A percentile compares a stretch with the other conserved stretches of the same genome.
These are phyloP conservation scores for Boletellus deceptivus DNA, from an alignment of 1,284 basidiomycete species.

Conservation along the genomic window DNA sequence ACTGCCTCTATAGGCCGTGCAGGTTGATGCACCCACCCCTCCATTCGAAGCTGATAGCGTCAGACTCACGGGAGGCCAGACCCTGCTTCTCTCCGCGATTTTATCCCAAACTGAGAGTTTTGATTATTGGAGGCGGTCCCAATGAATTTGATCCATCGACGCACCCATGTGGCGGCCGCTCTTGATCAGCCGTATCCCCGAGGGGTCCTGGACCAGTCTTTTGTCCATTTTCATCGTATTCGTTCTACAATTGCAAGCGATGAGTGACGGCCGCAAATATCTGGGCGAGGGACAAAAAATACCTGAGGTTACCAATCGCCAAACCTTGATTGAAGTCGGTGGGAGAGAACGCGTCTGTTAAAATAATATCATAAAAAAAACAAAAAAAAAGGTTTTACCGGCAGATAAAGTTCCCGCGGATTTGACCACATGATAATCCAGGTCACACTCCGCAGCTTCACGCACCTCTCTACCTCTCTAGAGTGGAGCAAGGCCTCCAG, in stretches of 20 bases:
- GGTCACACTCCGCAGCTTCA: constrained; percentile 7
- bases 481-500: constrained; percentile 2
- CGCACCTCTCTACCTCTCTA: constrained; percentile 6
- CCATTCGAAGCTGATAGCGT: constrained; percentile 39
- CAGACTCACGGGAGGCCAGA: constrained; percentile 38
- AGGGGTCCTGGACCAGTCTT: constrained; percentile 15
- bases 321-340: constrained; percentile 11
- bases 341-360: constrained; percentile 5
- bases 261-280: not conserved
- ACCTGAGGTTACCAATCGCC: constrained; percentile 19
- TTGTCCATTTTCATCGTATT: constrained; percentile 5
- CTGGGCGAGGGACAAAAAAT: constrained; percentile 7
- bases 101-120: not conserved
- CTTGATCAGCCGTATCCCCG: constrained; percentile 13
- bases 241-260: not conserved
- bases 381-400: constrained; percentile 4
- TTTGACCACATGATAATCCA: constrained; percentile 13
- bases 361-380: constrained; percentile 10
- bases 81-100: constrained; percentile 34
- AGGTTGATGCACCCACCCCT: constrained; percentile 45
- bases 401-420: constrained; percentile 29
- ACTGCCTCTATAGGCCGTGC: constrained; percentile 51
- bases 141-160: constrained; percentile 5
- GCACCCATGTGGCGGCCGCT: constrained; percentile 6
- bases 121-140: not conserved